Evolutionary conservation across 306 rosid genomes (phyloP).

Genomic region (Myrica gale): DNA sequence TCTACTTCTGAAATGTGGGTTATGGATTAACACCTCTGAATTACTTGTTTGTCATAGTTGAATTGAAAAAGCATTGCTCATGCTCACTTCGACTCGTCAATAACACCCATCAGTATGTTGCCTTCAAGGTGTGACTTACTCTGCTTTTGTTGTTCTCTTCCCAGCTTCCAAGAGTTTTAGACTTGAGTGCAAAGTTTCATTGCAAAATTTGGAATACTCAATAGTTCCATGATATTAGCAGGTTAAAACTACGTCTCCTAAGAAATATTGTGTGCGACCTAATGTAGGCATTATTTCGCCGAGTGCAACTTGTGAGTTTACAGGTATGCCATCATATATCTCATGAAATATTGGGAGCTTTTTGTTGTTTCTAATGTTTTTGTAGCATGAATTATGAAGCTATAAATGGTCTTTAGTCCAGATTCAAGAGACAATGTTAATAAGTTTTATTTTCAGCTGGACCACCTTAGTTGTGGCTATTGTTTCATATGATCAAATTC

Average conservation of each 20-base stretch:
- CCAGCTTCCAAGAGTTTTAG: slow-evolving; percentile 2
- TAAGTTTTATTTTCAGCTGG: background rate
- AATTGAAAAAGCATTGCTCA: slow-evolving; percentile 77
- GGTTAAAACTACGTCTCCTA: slow-evolving; percentile 96
- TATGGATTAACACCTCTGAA: background rate
- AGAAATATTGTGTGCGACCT: slow-evolving; percentile 84
- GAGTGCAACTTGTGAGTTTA: slow-evolving; percentile 58
- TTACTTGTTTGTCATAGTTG: slow-evolving; percentile 44
- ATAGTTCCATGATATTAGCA: slow-evolving; percentile 33
- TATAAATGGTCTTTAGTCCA: background rate
- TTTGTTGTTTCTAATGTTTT: background rate
- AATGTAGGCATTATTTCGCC: slow-evolving; percentile 82
- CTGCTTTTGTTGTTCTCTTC: slow-evolving; percentile 1
- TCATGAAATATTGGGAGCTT: background rate
- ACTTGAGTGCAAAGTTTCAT: background rate
- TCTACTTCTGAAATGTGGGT: background rate
- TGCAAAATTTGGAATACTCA: slow-evolving; percentile 1
- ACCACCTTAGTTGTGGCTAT: background rate
- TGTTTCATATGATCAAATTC: background rate
- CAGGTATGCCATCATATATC: slow-evolving; percentile 46
- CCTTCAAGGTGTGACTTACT: slow-evolving; percentile 68
- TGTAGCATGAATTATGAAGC: background rate
- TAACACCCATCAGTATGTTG: slow-evolving; percentile 55
- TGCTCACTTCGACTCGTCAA: slow-evolving; percentile 71
- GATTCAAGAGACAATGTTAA: background rate